A percentile compares a stretch with the other conserved stretches of the same genome.
Conservation (phyloP, 495 filamentous ascomycete species). For the Cercophora samala region DNA sequence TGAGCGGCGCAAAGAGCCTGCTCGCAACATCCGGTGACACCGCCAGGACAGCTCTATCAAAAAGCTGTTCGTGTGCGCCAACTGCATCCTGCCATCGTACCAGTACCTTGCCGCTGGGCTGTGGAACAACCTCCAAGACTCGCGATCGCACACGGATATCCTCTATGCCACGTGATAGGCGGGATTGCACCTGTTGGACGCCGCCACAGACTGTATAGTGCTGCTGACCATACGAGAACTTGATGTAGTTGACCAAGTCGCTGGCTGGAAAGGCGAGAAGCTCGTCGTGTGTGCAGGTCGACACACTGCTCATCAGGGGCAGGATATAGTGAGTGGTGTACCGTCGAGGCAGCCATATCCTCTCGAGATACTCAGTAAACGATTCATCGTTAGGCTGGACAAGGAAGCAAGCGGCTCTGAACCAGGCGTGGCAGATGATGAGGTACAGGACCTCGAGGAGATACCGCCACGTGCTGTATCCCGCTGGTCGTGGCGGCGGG, state of each 20-base stretch:
- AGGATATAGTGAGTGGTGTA: slow-evolving; percentile 48
- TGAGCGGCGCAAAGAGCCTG: slow-evolving; percentile 44
- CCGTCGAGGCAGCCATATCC: slow-evolving; percentile 45
- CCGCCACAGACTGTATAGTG: slow-evolving; percentile 51
- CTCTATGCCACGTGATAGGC: slow-evolving; percentile 35
- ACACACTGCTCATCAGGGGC: slow-evolving; percentile 51
- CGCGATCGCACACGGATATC: slow-evolving; percentile 11
- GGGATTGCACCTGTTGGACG: slow-evolving; percentile 44
- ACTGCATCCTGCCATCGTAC: slow-evolving; percentile 1
- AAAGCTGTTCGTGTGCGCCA: slow-evolving; percentile 20
- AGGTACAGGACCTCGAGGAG: slow-evolving; percentile 42
- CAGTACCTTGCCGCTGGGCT: background rate
- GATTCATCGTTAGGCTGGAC: slow-evolving; percentile 38
- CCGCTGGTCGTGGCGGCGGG: slow-evolving; percentile 38
- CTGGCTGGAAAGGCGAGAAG: slow-evolving; percentile 50
- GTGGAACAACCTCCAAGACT: slow-evolving; percentile 3
- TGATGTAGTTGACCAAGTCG: slow-evolving; percentile 49
- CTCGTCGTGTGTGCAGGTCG: slow-evolving; percentile 51
- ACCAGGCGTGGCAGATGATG: slow-evolving; percentile 34
- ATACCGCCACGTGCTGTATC: slow-evolving; percentile 25
- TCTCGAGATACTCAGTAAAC: slow-evolving; percentile 40
- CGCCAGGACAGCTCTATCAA: slow-evolving; percentile 47
- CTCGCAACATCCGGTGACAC: slow-evolving; percentile 45
- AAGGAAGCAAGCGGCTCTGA: slow-evolving; percentile 42
- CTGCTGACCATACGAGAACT: slow-evolving; percentile 41